A percentile compares a stretch with the other conserved stretches of the same genome.
These are phyloP conservation scores for Ustilago crameri DNA, from an alignment of 1,284 basidiomycete genomes.

Conservation along the genomic window DNA sequence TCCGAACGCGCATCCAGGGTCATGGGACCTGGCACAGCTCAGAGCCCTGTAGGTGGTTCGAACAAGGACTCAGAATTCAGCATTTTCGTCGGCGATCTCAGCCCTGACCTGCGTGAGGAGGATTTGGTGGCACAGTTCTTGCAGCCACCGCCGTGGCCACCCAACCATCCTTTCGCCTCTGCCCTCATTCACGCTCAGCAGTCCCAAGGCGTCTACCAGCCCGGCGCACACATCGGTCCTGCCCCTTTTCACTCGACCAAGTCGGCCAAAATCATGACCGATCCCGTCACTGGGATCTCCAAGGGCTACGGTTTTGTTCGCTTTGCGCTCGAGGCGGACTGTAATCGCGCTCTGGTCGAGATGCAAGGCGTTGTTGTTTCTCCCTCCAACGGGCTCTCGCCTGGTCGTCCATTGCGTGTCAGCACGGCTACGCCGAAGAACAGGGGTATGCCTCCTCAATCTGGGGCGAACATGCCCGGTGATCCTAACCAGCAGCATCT, in stretches of 20 bases:
- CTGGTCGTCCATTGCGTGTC: constrained; percentile 57
- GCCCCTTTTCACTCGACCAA: constrained; percentile 60
- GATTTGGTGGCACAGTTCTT: constrained; percentile 62
- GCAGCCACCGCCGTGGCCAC: constrained; percentile 60
- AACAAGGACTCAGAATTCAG: constrained; percentile 52
- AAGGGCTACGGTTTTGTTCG: constrained; percentile 66
- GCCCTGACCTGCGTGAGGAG: constrained; percentile 59
- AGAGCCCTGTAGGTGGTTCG: constrained; percentile 26
- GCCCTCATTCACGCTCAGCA: constrained; percentile 58
- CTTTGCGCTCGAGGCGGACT: constrained; percentile 55
- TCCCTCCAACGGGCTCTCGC: constrained; percentile 49
- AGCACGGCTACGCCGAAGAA: constrained; percentile 63
- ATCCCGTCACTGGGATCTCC: constrained; percentile 52
- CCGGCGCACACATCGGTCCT: constrained; percentile 49
- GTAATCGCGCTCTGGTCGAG: constrained; percentile 63
- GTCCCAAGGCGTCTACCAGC: constrained; percentile 52
- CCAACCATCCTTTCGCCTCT: constrained; percentile 57
- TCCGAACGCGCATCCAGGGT: constrained; percentile 27
- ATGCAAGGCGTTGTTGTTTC: constrained; percentile 60
- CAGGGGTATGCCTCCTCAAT: constrained; percentile 20
- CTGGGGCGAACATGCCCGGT: constrained; percentile 12
- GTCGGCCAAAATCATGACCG: constrained; percentile 62
- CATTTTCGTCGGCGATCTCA: constrained; percentile 62
- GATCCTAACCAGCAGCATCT: constrained; percentile 27
- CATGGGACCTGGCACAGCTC: constrained; percentile 20